Evolutionary conservation across 2,329 filamentous ascomycete species (phyloP).

Genomic region (Aspergillus luchuensis): DNA sequence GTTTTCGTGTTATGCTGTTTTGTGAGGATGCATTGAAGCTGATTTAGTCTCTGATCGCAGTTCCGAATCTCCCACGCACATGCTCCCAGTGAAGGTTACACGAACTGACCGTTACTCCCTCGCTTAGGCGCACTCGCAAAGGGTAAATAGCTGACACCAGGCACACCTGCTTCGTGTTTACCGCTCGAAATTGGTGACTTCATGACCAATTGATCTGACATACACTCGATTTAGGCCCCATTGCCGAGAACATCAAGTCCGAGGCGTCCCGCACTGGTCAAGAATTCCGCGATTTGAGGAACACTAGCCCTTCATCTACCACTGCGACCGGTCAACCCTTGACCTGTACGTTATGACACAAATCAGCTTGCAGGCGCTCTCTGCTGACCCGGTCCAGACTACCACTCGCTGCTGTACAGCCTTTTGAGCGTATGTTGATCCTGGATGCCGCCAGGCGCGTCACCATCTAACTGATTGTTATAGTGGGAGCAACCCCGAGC

Average conservation of each 20-base stretch:
- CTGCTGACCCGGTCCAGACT: conserved; percentile 49
- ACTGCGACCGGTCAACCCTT: conserved; percentile 63
- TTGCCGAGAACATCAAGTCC: conserved; percentile 59
- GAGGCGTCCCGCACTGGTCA: conserved; percentile 58
- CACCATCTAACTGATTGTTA: neutral
- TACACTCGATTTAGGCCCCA: conserved; percentile 47
- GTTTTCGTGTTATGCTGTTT: neutral
- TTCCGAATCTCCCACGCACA: neutral
- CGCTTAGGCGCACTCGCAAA: conserved; percentile 4
- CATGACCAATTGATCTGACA: conserved; percentile 22
- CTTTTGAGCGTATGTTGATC: conserved; percentile 58
- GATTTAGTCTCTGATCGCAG: neutral
- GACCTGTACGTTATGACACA: conserved; percentile 53
- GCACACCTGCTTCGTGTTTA: neutral
- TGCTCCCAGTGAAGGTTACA: neutral
- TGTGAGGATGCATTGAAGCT: conserved; percentile 7
- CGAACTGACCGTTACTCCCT: conserved; percentile 1
- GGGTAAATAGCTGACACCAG: neutral
- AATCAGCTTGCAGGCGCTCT: neutral
- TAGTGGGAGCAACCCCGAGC: conserved; percentile 68
- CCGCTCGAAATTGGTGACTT: neutral
- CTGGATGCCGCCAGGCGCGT: neutral
- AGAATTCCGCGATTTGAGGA: conserved; percentile 61
- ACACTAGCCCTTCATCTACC: conserved; percentile 55
- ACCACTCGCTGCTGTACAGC: conserved; percentile 68